These are phyloP conservation scores for Fimicolochytrium jonesii DNA, from an alignment of 192 early-diverging fungal species.

Conservation along the genomic window DNA sequence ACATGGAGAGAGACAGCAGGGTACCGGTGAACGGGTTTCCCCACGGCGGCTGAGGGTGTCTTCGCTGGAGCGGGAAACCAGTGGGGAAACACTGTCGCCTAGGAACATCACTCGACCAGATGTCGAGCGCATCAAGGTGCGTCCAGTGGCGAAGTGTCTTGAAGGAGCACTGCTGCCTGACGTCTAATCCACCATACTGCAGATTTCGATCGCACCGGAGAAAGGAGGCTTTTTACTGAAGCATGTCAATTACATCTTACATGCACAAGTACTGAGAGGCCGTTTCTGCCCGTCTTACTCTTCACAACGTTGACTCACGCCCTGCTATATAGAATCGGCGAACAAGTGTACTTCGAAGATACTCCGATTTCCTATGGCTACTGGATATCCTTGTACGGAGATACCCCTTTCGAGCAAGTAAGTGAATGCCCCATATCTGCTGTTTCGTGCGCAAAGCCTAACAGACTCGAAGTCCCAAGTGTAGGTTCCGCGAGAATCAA, in stretches of 20 bases:
- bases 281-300: too few relatives aligned
- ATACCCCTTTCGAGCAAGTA: conserved; percentile 74
- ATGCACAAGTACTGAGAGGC: conserved; percentile 66
- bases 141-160: conserved; percentile 40
- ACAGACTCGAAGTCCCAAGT: too few relatives aligned
- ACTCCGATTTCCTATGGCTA: conserved; percentile 90
- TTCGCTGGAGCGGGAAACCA: too few relatives aligned
- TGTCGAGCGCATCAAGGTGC: conserved; percentile 51
- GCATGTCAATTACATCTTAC: conserved; percentile 82
- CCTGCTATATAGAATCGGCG: conserved; percentile 38
- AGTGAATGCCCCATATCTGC: background rate
- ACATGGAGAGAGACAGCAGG: background rate
- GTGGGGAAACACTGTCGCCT: too few relatives aligned
- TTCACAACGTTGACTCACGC: too few relatives aligned
- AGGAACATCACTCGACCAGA: too few relatives aligned
- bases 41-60: conserved; percentile 40
- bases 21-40: background rate
- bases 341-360: conserved; percentile 69
- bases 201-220: conserved; percentile 53
- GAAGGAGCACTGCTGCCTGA: conserved; percentile 48
- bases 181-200: background rate
- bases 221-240: conserved; percentile 68
- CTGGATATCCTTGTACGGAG: conserved; percentile 68
- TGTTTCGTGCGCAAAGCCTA: background rate
- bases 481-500: too few relatives aligned